Base-by-base conservation (phyloP, 2,329 filamentous ascomycete species). In the Penicillium brasilianum region DNA sequence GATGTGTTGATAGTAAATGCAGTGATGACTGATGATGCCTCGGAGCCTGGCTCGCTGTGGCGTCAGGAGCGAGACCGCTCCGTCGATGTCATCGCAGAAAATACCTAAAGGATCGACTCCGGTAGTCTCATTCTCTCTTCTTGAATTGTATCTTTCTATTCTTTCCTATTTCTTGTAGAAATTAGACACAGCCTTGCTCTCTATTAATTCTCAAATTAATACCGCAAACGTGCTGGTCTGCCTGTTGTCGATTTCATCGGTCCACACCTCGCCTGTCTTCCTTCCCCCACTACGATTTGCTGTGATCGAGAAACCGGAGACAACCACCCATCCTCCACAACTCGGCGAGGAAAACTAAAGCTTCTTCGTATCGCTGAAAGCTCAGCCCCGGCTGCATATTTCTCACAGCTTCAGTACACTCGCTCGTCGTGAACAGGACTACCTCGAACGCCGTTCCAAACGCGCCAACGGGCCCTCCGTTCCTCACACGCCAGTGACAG, bases 61-160 rank as follows among this genome's bases (percentile, higher is more conserved):
- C 66, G 66, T 68, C 64, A 49, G 46, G 60, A 60, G 60, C 57
- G 59, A 61, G 61, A 67, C 66, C 59, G 60, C 63, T 68, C 65
- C 65, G 59, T 63, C 66, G 67, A 69, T 70, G 67, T 70, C 68
- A 70, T 70, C 63, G 55, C 32, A 39, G 62, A 68, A 68, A 66
- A 64, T 62, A 53, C 57, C 22, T 36, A 3, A 20, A 32, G 8
- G 41, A 34, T 58, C 34, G 13, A n/a, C 34, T 48, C 51, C 50
- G 36, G 37, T 51, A 46, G 46, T 49, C 41, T 53, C 52, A 20
- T 46, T 54, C 53, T 9, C 18, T 25, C 58, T 16, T 57, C 16
- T 55, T n/a, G n/a, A 41, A 43, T 58, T 55, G 41, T 32, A 59
- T 25, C 34, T 41, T 36, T 11, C n/a, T 11, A 16, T 44, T 18